Percentiles rank a stretch among this genome's conserved stretches.
Evolutionary conservation across 1,284 basidiomycete species (phyloP).

Genomic region (Irpex lacteus): DNA sequence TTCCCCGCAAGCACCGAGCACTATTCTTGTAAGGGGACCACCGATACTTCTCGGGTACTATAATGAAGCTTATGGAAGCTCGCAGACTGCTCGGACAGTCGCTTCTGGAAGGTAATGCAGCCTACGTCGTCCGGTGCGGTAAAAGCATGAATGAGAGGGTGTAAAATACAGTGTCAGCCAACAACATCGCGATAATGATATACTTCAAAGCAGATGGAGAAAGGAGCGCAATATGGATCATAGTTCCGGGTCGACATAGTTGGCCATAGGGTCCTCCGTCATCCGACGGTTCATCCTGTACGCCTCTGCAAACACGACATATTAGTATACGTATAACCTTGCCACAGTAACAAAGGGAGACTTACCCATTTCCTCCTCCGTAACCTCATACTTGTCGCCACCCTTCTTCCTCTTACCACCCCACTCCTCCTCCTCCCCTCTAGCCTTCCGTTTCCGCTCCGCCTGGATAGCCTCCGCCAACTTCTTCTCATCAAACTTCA

Average conservation of each 20-base stretch:
- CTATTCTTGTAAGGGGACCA: no score
- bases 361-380: slow-evolving; percentile 90
- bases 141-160: background rate
- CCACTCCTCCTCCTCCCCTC: slow-evolving; percentile 52
- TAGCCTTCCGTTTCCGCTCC: slow-evolving; percentile 77
- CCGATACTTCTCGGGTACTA: no score
- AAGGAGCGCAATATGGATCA: slow-evolving; percentile 8
- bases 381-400: slow-evolving; percentile 66
- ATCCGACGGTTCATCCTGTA: slow-evolving; percentile 75
- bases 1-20: no score
- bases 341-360: slow-evolving; percentile 12
- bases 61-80: no score
- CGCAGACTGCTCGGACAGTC: no score
- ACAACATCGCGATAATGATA: background rate
- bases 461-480: slow-evolving; percentile 71
- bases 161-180: background rate
- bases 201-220: background rate
- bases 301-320: slow-evolving; percentile 54
- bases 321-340: slow-evolving; percentile 14
- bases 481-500: slow-evolving; percentile 67
- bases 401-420: slow-evolving; percentile 52
- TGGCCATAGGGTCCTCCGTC: slow-evolving; percentile 86
- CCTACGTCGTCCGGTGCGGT: background rate
- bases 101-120: no score
- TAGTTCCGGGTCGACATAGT: slow-evolving; percentile 64